Base-by-base conservation (phyloP, 1,284 basidiomycete species). In the Rhodotorula glutinis region DNA sequence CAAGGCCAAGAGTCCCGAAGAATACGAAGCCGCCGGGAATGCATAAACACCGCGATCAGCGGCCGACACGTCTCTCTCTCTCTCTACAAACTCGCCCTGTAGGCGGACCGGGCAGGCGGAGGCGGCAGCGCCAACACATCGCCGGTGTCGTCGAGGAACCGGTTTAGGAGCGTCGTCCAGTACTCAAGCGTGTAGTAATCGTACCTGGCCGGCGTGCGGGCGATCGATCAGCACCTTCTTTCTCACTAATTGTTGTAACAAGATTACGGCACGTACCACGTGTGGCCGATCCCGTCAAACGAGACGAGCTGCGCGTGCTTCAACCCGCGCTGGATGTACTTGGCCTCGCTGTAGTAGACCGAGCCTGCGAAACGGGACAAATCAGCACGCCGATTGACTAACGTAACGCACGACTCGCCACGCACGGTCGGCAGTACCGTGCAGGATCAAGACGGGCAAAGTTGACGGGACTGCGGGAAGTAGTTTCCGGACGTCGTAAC, bases 1-100 rank as follows among this genome's bases (percentile, higher is more conserved):
- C 69, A 73, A 69, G 44, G 71, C 75, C 11, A 72, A 72, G 66
- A 67, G 66, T 7, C 72, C 75, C 2, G 49, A 49, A 33, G 75
- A 76, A 57, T 64, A 43, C n/a, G 62, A 60, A 30, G 47, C 55
- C 1, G 49, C 59, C 16, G 63, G 63, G 23, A 27, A 27, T 27
- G 49, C 25, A 51, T 27, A 11, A 51, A 27, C n/a, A 49, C 17
- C 14, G 10, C 21, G 19, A 23, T 30, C 8, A 10, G 27, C n/a
- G n/a, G n/a, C n/a, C n/a, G n/a, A n/a, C n/a, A n/a, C n/a, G n/a
- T n/a, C n/a, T n/a, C n/a, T n/a, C n/a, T n/a, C n/a, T n/a, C 9
- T 27, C 47, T 25, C 21, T 49, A 49, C 47, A 44, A 27, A 51
- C 10, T 40, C 30, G 55, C 40, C 3, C 14, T 13, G n/a, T 47